Conservation (phyloP, 164 flowering plant genomes). For the Tetrastigma voinierianum region DNA sequence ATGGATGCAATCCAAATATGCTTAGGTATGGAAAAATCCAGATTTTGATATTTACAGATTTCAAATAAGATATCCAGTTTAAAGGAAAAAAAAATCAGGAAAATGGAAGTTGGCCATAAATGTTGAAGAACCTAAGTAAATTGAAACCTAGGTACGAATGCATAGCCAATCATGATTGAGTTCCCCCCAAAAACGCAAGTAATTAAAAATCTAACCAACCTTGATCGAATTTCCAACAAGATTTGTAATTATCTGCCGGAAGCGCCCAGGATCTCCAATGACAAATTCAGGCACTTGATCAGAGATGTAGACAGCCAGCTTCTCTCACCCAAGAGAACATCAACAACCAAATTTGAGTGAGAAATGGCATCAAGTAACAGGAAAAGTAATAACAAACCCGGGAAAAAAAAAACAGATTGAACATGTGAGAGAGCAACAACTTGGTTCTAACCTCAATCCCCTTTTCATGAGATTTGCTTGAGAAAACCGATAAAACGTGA, state of each 20-base stretch:
- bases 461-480: slow-evolving; percentile 64
- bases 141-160: too few relatives aligned
- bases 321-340: slow-evolving; percentile 24
- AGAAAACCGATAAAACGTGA: slow-evolving; percentile 65
- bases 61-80: too few relatives aligned
- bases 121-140: too few relatives aligned
- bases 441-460: slow-evolving; percentile 71
- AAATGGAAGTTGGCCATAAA: too few relatives aligned
- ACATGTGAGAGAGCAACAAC: neutral
- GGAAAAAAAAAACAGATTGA: neutral
- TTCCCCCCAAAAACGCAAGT: neutral
- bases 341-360: slow-evolving; percentile 8
- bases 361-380: slow-evolving; percentile 4
- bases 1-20: too few relatives aligned
- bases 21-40: too few relatives aligned
- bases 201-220: slow-evolving; percentile 40
- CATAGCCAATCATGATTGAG: neutral
- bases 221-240: slow-evolving; percentile 94
- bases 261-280: slow-evolving; percentile 82
- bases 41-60: too few relatives aligned
- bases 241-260: slow-evolving; percentile 86
- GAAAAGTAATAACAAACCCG: neutral
- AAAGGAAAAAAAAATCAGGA: too few relatives aligned
- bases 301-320: slow-evolving; percentile 91
- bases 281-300: slow-evolving; percentile 69